Percentiles rank a stretch among this genome's conserved stretches.
These are phyloP conservation scores for Coelastrella sp. DNA, from an alignment of 139 green algal species.

Conservation along the genomic window DNA sequence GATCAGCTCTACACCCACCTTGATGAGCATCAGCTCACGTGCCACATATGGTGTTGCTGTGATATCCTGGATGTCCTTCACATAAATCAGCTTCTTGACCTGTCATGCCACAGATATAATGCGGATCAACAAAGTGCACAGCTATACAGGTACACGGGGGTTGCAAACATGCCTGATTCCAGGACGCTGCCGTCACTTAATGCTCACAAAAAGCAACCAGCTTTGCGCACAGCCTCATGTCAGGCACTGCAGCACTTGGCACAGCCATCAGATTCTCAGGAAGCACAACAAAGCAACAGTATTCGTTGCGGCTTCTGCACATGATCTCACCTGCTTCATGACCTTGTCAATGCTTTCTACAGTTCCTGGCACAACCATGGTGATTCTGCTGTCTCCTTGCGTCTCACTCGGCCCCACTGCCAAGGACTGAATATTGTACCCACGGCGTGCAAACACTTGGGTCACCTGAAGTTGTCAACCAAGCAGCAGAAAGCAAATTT, in stretches of 20 bases:
- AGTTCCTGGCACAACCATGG: constrained; percentile 92
- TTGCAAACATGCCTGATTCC: too few species aligned
- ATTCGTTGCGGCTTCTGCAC: too few species aligned
- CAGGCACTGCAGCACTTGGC: too few species aligned
- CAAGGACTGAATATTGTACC: constrained; percentile 98
- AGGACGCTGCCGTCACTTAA: too few species aligned
- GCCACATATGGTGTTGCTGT: constrained; percentile 81
- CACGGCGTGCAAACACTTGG: constrained; percentile 93
- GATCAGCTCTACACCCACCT: too few species aligned
- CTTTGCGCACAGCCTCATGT: too few species aligned
- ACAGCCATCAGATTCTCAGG: too few species aligned
- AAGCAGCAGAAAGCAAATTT: background rate
- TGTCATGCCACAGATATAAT: background rate
- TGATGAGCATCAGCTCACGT: constrained; percentile 97
- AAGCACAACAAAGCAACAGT: too few species aligned
- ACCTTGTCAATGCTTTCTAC: constrained; percentile 81
- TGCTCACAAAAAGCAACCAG: too few species aligned
- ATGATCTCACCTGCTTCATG: constrained; percentile 46
- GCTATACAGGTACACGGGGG: too few species aligned
- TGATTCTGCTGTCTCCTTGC: constrained; percentile 89
- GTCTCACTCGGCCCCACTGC: constrained; percentile 92
- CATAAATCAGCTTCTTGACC: constrained; percentile 68
- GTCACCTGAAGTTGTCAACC: constrained; percentile 79
- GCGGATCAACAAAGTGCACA: background rate
- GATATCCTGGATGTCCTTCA: constrained; percentile 85